Evolutionary conservation across 2,329 filamentous ascomycete species (phyloP), one percentile per base, ranked within the genome.

Genomic region (Ascochyta pisi): DNA sequence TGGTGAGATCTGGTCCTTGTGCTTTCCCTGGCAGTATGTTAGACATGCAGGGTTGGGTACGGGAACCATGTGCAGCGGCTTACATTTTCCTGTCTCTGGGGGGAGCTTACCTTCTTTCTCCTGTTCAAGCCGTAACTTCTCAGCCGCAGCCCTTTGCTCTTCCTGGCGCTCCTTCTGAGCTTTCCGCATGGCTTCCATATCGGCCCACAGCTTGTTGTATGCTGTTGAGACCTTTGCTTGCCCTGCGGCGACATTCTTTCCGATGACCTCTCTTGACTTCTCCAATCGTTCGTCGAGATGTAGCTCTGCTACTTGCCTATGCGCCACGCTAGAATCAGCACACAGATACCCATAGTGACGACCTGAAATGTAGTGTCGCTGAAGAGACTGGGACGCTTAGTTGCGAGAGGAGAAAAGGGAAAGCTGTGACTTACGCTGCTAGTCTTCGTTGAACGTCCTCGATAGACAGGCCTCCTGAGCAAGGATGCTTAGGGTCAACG

Each of bases 391-490:
- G 52, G 44, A 54, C 39, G 40, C 57, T 73, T 71, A 73, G 67
- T 70, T 50, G 66, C 56, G 57, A 41, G 33, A 42, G 50, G 41
- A 40, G 43, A 56, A 57, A 60, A 57, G 45, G 59, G 57, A 61
- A 54, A 47, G 41, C 24, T 38, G 34, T 3, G 22, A 72, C 71
- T 60, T 72, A 76, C 74, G 96, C 90, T 33, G 92, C 88, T 31
- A 99, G 84, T 23, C 95, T 85, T 46, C 95, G 86, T 73, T 97
- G 94, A 12, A 99, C 89, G 73, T 99, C 95, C 64, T 98, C 95
- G 60, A 99, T 92, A 1, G 89, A 93, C 19, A 99, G 82, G 0
- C 92, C 94, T 24, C 95, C 95, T 1, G 93, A 93, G 73, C 91
- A 97, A 3, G 95, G 95, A 75, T 99, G 95, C 58, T 88, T 89